Evolutionary conservation across 2,329 filamentous ascomycete genomes (phyloP).

Genomic region (Phialophora chinensis): DNA sequence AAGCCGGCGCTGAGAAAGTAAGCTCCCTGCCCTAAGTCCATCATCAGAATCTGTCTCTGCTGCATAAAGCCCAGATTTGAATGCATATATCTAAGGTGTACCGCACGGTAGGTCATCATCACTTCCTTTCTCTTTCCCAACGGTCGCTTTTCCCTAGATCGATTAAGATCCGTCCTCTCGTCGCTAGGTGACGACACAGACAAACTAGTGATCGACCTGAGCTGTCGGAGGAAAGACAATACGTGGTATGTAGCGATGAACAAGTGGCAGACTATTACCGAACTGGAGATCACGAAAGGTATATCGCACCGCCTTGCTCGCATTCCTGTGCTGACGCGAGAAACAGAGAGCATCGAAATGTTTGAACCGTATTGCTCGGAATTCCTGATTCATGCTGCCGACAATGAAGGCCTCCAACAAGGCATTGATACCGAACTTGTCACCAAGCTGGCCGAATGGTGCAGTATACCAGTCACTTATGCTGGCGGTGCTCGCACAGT

Average conservation of each 20-base stretch:
- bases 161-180: constrained; percentile 74
- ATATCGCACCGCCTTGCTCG: constrained; percentile 28
- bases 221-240: constrained; percentile 77
- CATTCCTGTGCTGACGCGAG: constrained; percentile 1
- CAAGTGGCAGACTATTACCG: constrained; percentile 97
- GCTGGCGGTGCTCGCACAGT: constrained; percentile 88
- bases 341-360: constrained; percentile 74
- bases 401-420: constrained; percentile 91
- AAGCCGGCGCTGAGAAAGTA: constrained; percentile 87
- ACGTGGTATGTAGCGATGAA: constrained; percentile 98
- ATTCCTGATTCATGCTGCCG: constrained; percentile 95
- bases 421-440: constrained; percentile 91
- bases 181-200: constrained; percentile 74
- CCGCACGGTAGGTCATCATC: constrained; percentile 80
- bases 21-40: constrained; percentile 38
- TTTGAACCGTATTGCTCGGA: constrained; percentile 94
- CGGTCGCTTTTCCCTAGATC: constrained; percentile 77
- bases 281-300: constrained; percentile 93
- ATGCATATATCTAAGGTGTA: background rate
- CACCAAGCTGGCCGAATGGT: constrained; percentile 78
- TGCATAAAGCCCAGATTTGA: background rate
- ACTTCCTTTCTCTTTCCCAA: constrained; percentile 93
- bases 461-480: constrained; percentile 91
- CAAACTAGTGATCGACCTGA: constrained; percentile 92
- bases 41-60: background rate